Conservation (phyloP, 2,329 filamentous ascomycete species). For the Ceratocystis lukuohia region DNA sequence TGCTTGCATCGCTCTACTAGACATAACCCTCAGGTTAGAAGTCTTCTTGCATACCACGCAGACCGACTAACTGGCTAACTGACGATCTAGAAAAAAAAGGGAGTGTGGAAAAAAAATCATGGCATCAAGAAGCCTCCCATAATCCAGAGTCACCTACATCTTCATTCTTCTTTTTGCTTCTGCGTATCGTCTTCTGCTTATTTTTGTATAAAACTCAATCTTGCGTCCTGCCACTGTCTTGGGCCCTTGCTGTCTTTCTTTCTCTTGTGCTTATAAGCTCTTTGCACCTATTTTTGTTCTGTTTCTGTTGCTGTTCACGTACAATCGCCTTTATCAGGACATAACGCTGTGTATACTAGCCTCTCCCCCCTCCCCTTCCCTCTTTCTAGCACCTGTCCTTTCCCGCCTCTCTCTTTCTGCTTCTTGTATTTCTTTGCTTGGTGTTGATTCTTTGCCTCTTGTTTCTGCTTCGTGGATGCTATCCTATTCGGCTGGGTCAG, state of each 20-base stretch:
- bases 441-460: background rate
- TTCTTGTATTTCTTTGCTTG: background rate
- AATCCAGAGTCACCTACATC: background rate
- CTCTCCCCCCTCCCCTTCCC: background rate
- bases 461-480: background rate
- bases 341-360: conserved; percentile 16
- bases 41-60: background rate
- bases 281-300: conserved; percentile 5
- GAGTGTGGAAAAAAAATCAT: background rate
- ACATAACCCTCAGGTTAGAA: background rate
- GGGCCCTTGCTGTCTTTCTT: background rate
- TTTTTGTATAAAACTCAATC: background rate
- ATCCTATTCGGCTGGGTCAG: background rate
- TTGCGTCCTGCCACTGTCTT: background rate
- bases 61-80: background rate
- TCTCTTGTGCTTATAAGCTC: conserved; percentile 1
- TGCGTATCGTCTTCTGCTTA: background rate
- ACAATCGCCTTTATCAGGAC: background rate
- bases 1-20: background rate
- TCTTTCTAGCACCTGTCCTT: conserved; percentile 2
- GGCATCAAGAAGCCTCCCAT: background rate
- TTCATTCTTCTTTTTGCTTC: background rate
- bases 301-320: conserved; percentile 4
- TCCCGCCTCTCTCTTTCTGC: background rate
- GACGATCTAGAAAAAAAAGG: background rate